Evolutionary conservation across 2,329 filamentous ascomycete species (phyloP), one percentile per base, ranked within the genome.

Genomic region (Talaromyces sp.): DNA sequence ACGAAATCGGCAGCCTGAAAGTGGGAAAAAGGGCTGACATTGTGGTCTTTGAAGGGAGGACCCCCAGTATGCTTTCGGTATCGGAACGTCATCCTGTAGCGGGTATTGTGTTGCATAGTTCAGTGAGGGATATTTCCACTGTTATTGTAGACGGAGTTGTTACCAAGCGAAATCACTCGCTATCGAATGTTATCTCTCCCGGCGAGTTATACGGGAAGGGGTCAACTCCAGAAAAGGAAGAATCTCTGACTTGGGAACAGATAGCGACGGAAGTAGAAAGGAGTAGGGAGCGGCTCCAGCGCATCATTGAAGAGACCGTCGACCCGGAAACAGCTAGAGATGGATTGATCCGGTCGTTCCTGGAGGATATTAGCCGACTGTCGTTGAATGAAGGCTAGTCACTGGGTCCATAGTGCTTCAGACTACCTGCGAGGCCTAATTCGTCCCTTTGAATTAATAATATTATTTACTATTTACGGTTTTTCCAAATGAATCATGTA

Each of bases 21-120:
- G 67, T 65, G 7, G 70, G 70, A 0, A 73, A 73, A 58, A 19
- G 61, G 32, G 70, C 67, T 10, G 71, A 73, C 60, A 32, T 73
- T 8, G 64, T 72, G 1, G 61, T 73, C 8, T 72, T 71, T 53
- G 66, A 72, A 43, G 65, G 58, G 10, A 56, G 53, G 1, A 67
- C 62, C 27, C 69, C 69, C 2, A 65, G 61, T 2, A 65, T 72
- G 69, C 51, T 68, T 14, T 69, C 67, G 61, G 66, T 67, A 19
- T 61, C 64, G 5, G 64, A 71, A n/a, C 56, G 66, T 41, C 62
- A 72, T 60, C 68, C 69, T 0, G 62, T 73, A 8, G 68, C 67
- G 3, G 70, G 70, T 4, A 65, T 72, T 32, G 60, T 73, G 3
- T 58, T 72, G n/a, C 70, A 72, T 62, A 65, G 66, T 8, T 64